Conservation (phyloP, 805 yeast genomes). For the Pichia rugopelliculosa region DNA sequence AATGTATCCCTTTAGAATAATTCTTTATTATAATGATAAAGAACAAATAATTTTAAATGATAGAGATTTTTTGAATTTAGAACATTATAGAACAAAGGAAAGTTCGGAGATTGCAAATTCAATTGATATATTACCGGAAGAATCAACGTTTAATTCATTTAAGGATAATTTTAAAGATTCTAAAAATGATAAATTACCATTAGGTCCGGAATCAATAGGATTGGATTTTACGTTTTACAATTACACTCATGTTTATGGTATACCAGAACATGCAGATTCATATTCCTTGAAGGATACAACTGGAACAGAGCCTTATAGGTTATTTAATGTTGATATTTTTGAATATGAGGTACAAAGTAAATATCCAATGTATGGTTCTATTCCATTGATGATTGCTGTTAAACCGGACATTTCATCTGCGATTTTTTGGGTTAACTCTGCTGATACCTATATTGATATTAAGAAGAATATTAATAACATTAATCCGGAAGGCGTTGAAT, state of each 20-base stretch:
- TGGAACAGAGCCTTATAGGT: constrained; percentile 65
- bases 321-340: constrained; percentile 90
- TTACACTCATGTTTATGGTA: constrained; percentile 71
- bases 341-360: constrained; percentile 81
- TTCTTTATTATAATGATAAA: constrained; percentile 38
- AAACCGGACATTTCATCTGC: constrained; percentile 57
- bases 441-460: constrained; percentile 87
- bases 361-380: constrained; percentile 91
- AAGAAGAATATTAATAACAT: constrained; percentile 24
- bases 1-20: constrained; percentile 43
- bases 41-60: constrained; percentile 59
- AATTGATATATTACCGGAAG: constrained; percentile 45
- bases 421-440: constrained; percentile 85
- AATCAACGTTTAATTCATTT: constrained; percentile 60
- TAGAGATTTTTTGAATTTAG: constrained; percentile 65
- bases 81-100: constrained; percentile 58
- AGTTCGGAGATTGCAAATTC: constrained; percentile 31
- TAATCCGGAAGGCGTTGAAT: constrained; percentile 8
- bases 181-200: constrained; percentile 52
- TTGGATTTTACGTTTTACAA: constrained; percentile 63
- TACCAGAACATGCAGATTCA: constrained; percentile 92
- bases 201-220: constrained; percentile 88
- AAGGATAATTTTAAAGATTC: constrained; percentile 66
- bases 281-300: constrained; percentile 67
- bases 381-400: constrained; percentile 78